Percentiles rank a stretch among this genome's conserved stretches.
These are phyloP conservation scores for Delonix regia DNA, from an alignment of 306 rosid genomes.

Conservation along the genomic window DNA sequence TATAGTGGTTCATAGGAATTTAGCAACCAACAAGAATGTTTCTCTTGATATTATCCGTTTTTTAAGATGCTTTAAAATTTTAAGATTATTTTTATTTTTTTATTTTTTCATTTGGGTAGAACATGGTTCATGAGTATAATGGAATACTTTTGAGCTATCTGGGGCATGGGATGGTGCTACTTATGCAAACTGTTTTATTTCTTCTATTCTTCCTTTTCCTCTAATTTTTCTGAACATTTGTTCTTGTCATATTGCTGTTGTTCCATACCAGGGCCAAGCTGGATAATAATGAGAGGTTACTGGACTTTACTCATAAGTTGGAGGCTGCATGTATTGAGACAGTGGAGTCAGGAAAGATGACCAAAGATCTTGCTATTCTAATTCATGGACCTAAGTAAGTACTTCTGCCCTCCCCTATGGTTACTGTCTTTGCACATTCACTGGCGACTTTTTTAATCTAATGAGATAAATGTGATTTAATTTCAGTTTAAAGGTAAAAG, in stretches of 20 bases:
- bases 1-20: background rate
- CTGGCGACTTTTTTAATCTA: background rate
- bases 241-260: constrained; percentile 5
- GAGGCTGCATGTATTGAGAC: constrained; percentile 90
- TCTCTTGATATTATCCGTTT: constrained; percentile 11
- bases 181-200: background rate
- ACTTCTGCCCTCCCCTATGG: constrained; percentile 13
- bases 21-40: constrained; percentile 4
- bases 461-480: background rate
- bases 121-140: background rate
- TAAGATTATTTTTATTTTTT: no score
- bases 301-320: constrained; percentile 77
- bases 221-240: background rate
- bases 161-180: background rate
- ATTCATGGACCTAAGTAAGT: constrained; percentile 88
- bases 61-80: background rate
- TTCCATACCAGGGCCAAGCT: constrained; percentile 73
- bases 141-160: constrained; percentile 31
- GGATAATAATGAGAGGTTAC: constrained; percentile 72
- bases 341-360: constrained; percentile 93
- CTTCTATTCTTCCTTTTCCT: background rate
- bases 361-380: constrained; percentile 95
- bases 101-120: background rate
- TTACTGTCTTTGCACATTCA: constrained; percentile 9
- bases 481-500: background rate